Evolutionary conservation across 768 basidiomycete genomes (phyloP), one percentile per base, ranked within the genome.

Genomic region (Lentinula edodes): DNA sequence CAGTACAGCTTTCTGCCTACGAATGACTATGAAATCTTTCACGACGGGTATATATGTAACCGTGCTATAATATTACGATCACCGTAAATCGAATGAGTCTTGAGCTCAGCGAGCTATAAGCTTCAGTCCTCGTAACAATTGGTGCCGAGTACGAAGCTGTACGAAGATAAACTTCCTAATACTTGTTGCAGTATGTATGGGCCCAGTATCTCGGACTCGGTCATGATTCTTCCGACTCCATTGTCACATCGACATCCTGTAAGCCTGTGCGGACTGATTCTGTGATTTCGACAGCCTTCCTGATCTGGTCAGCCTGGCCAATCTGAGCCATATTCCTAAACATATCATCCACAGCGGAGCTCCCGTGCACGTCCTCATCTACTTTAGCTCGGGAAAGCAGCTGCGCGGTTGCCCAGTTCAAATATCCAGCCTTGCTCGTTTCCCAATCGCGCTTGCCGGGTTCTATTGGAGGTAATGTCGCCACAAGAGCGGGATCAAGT

Each of bases 391-490:
- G 70, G 56, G 65, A 65, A 48, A 89, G 64, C 7, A 89, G 70
- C 69, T 85, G 83, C 18, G 76, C 75, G 1, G 86, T 75, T 0
- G 88, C 91, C 93, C 93, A 95, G 62, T 85, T 85, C 5, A 88
- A 69, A 70, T 94, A 95, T 5, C 90, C 91, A 1, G 81, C 79
- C 69, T 83, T 82, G 70, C 82, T 85, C 41, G 84, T 82, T 73
- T 93, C 90, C 91, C 92, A 94, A 9, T 81, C 81, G 43, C 86
- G 82, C 70, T 90, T 90, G 0, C 89, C 86, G 0, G 86, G 83
- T 61, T 86, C 83, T 3, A 78, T 66, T 28, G 75, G 69, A 28
- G 71, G 71, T 23, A 78, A 71, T 9, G 75, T 69, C 28, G 77
- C 70, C 7, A 80, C 66, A 3, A 77, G 74, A 3, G 70, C 67